Evolutionary conservation across 2,329 filamentous ascomycete genomes (phyloP), one percentile per base, ranked within the genome.

Genomic region (Epichloe uncinata): DNA sequence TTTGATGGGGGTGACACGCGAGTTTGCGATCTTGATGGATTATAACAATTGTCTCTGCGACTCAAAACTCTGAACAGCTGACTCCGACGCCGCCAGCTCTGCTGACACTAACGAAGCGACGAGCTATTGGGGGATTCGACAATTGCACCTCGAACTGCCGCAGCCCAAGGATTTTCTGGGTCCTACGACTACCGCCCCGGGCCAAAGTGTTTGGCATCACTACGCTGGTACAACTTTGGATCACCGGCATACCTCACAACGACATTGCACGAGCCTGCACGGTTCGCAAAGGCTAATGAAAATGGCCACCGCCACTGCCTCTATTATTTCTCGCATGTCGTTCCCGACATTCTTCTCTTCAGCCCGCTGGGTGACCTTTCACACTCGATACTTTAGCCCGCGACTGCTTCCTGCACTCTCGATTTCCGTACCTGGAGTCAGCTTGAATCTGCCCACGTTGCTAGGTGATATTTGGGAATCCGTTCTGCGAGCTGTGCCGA

Each of bases 391-490:
- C 54, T 63, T 73, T 50, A 66, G 70, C 36, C 60, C 70, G 54
- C 67, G 73, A 47, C 67, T 75, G 58, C 66, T 81, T 52, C 73
- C 73, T 51, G 74, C 73, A 56, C 65, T 81, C 34, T 70, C 77
- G 15, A 70, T 83, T 53, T 70, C 79, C 6, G 66, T 84, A 38
- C 80, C 85, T 22, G 71, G 77, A 38, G 72, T 87, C 55, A 74
- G 81, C 57, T 62, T 75, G 51, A 69, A 69, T 50, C 60, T 78
- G 11, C 73, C 73, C 8, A 79, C 72, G 46, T 63, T 89, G n/a
- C 69, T 95, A 20, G 82, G 79, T 50, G 86, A 85, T 55, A 82
- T 98, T 60, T 97, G 91, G 91, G 91, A 96, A 58, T 89, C 87
- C 5, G 79, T 98, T 43, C 75, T 98, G 57, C 83, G 83, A 57